phyloP scores from a whole-genome alignment of 768 basidiomycete species.

The Rhizopogon vulgaris region DNA sequence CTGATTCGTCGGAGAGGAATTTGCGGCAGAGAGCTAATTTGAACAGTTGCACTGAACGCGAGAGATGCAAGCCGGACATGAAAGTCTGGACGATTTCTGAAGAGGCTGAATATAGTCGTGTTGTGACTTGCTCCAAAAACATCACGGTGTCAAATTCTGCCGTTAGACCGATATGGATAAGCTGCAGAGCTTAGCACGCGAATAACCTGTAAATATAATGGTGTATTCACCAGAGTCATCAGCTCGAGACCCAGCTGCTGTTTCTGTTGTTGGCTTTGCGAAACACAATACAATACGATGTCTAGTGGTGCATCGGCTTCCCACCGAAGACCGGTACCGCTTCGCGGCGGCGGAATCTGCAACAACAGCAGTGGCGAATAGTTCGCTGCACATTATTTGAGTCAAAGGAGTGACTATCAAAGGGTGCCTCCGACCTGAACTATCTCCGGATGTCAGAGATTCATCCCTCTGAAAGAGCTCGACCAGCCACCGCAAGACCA shows the following conservation, averaged over 20 bases:
- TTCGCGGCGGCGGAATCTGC: slow-evolving; percentile 53
- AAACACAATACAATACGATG: slow-evolving; percentile 33
- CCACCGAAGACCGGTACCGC: slow-evolving; percentile 44
- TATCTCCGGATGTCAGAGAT: slow-evolving; percentile 19
- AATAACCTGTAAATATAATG: neutral
- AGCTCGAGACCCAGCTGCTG: slow-evolving; percentile 31
- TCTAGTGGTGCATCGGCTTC: slow-evolving; percentile 48
- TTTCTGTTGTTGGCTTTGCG: slow-evolving; percentile 24
- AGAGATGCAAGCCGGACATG: slow-evolving; percentile 31
- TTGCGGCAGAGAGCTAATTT: slow-evolving; percentile 40
- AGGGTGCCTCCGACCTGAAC: slow-evolving; percentile 18
- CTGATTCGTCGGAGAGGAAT: slow-evolving; percentile 24
- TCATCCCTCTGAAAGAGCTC: slow-evolving; percentile 67
- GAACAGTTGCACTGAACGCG: slow-evolving; percentile 31
- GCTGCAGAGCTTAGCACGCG: slow-evolving; percentile 18
- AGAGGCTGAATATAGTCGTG: slow-evolving; percentile 26
- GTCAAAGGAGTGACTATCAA: neutral
- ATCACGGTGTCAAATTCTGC: slow-evolving; percentile 30
- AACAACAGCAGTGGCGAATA: slow-evolving; percentile 50
- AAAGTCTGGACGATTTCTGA: slow-evolving; percentile 27
- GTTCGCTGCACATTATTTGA: slow-evolving; percentile 22
- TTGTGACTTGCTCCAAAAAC: slow-evolving; percentile 31
- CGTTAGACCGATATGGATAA: slow-evolving; percentile 35
- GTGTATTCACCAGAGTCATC: slow-evolving; percentile 21
- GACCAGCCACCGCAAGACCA: slow-evolving; percentile 63